These are phyloP conservation scores for Neckera pumila DNA, from an alignment of 225 moss, liverwort and hornwort species.

Conservation along the genomic window DNA sequence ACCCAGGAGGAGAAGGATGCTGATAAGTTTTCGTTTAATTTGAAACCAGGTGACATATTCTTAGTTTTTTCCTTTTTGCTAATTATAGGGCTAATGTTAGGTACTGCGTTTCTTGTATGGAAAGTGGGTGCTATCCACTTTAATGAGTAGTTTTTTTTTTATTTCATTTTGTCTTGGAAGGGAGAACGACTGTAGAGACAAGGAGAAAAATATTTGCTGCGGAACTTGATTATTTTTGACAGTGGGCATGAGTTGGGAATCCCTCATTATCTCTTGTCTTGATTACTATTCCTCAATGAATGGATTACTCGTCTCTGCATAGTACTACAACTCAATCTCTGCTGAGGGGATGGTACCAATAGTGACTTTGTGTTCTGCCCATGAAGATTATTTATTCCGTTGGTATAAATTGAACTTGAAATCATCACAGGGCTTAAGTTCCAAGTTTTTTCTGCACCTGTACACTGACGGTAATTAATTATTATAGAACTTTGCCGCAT, in stretches of 20 bases:
- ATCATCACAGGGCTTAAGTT: not conserved
- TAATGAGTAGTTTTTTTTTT: conserved; percentile 42
- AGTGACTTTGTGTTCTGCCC: not conserved
- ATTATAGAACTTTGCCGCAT: not conserved
- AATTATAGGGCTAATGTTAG: conserved; percentile 69
- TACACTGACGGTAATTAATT: not conserved
- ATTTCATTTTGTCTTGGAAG: not conserved
- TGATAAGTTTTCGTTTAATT: conserved; percentile 68
- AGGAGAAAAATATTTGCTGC: not conserved
- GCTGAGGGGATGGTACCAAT: not conserved
- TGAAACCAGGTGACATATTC: conserved; percentile 63
- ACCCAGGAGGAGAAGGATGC: conserved; percentile 88
- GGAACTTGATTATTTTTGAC: not conserved
- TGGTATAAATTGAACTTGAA: not conserved
- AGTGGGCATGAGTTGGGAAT: not conserved
- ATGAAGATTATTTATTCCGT: not conserved
- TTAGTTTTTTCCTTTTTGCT: conserved; percentile 63
- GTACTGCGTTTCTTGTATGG: conserved; percentile 85
- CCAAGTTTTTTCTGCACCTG: not conserved
- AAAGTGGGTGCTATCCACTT: conserved; percentile 95
- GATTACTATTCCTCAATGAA: not conserved
- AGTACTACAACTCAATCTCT: not conserved
- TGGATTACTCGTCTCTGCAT: not conserved
- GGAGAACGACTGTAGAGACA: not conserved
- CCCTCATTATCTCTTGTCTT: not conserved